A percentile compares a stretch with the other conserved stretches of the same genome.
Evolutionary conservation across 176 grass and related monocot genomes (phyloP).

Genomic region (Lolium perenne): DNA sequence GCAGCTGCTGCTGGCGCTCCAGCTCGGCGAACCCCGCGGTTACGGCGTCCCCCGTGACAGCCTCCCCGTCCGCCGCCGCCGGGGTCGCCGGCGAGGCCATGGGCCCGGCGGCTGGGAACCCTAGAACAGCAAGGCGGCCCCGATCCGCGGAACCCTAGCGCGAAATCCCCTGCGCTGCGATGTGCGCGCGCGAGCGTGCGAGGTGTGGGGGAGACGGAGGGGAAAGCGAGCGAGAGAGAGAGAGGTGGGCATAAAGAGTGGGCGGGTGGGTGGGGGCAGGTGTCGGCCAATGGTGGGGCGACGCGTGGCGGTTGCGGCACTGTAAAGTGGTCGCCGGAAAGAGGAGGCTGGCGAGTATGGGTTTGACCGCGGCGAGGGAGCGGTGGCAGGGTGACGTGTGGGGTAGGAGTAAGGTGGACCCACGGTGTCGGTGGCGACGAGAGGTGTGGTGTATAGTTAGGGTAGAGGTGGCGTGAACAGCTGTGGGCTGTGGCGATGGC

Average conservation of each 20-base stretch:
- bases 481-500: background rate
- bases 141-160: constrained; percentile 63
- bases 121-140: background rate
- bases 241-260: constrained; percentile 14
- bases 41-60: constrained; percentile 45
- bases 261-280: background rate
- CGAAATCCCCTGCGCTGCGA: background rate
- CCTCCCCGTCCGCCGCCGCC: background rate
- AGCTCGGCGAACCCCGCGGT: constrained; percentile 81
- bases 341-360: background rate
- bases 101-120: constrained; percentile 19
- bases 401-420: background rate
- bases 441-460: background rate
- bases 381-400: background rate
- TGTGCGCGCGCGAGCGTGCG: background rate
- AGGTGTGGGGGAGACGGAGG: background rate
- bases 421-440: background rate
- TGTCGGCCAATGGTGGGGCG: background rate
- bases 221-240: constrained; percentile 33
- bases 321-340: constrained; percentile 41
- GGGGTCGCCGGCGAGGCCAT: constrained; percentile 47
- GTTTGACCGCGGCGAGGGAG: background rate
- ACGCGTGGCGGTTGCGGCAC: constrained; percentile 34
- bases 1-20: constrained; percentile 86
- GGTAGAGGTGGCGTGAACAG: background rate